Conservation (phyloP, 148 eudicot species). For the Persicaria maculosa region DNA sequence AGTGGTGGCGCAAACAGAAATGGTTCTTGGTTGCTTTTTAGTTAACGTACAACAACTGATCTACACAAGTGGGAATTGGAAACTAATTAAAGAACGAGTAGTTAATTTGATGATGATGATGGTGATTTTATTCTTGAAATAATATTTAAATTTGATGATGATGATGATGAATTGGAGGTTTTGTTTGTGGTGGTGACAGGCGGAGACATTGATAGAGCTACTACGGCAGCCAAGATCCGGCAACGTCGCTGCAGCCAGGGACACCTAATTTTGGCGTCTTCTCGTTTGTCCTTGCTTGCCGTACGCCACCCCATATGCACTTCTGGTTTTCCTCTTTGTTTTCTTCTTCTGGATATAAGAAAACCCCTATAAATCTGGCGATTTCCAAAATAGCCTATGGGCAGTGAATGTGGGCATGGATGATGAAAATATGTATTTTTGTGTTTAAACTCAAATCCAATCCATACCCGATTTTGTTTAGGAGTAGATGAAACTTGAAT, state of each 20-base stretch:
- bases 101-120: not conserved
- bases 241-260: constrained; percentile 7
- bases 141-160: too few species aligned
- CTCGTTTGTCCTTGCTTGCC: not conserved
- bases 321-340: not conserved
- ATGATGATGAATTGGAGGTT: not conserved
- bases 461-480: too few species aligned
- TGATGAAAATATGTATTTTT: too few species aligned
- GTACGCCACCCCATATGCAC: constrained; percentile 3
- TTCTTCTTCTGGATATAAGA: not conserved
- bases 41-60: not conserved
- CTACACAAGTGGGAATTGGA: not conserved
- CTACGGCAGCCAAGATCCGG: constrained; percentile 14
- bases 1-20: not conserved
- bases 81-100: not conserved
- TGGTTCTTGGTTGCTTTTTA: not conserved
- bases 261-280: not conserved
- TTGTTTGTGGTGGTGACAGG: not conserved
- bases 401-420: too few species aligned
- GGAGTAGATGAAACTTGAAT: not conserved
- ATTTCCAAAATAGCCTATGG: too few species aligned
- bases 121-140: not conserved
- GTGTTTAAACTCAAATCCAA: too few species aligned
- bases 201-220: constrained; percentile 14
- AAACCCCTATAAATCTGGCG: not conserved